Evolutionary conservation across 257 asterid species (phyloP).

Genomic region (Orobanche coerulescens): DNA sequence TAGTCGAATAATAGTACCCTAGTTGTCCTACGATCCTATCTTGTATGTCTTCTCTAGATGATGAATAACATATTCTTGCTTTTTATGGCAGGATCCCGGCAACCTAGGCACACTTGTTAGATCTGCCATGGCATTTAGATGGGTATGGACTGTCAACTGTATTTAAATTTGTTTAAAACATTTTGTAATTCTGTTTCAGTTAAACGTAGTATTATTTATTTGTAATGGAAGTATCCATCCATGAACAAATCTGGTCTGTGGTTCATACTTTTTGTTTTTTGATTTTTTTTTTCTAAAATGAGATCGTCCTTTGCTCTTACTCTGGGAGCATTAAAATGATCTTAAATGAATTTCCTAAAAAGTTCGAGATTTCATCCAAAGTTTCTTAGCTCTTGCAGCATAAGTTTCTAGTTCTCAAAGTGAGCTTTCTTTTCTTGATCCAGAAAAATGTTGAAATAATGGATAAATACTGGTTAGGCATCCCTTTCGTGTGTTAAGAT

Average conservation of each 20-base stretch:
- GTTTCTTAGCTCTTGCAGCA: not conserved
- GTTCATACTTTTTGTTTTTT: not conserved
- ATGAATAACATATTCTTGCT: not conserved
- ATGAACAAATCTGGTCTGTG: too few species aligned
- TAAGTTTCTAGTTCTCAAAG: not conserved
- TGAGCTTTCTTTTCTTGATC: not conserved
- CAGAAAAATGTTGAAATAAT: not conserved
- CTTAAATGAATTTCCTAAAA: not conserved
- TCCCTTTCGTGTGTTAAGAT: not conserved
- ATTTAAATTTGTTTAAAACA: not conserved
- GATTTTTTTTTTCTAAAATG: not conserved
- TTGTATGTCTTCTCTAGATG: not conserved
- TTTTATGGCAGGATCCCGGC: conserved; percentile 79
- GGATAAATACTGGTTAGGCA: not conserved
- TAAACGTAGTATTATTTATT: not conserved
- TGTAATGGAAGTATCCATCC: too few species aligned
- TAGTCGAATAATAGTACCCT: not conserved
- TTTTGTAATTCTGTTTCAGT: not conserved
- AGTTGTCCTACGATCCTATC: conserved; percentile 3
- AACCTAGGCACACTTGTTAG: conserved; percentile 87
- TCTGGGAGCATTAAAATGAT: not conserved
- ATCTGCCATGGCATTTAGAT: conserved; percentile 82
- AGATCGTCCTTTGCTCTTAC: too few species aligned
- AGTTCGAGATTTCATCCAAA: not conserved
- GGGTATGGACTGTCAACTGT: conserved; percentile 45